Percentiles rank a stretch among this genome's conserved stretches.
These are phyloP conservation scores for Grammothele lineata DNA, from an alignment of 768 basidiomycete species.

Conservation along the genomic window DNA sequence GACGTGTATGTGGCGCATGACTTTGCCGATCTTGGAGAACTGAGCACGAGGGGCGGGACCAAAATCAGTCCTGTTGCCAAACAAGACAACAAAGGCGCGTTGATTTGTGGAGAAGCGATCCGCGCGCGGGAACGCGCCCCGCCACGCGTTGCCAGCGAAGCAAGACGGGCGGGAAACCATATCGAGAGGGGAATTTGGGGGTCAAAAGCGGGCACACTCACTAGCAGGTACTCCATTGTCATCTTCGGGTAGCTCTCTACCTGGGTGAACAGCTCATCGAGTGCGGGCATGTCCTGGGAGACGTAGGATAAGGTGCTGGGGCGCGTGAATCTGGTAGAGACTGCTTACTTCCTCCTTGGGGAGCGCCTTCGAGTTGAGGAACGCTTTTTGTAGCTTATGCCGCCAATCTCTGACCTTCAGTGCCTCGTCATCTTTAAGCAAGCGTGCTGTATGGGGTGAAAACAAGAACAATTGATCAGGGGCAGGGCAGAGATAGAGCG, in stretches of 20 bases:
- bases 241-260: conserved; percentile 76
- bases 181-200: neutral
- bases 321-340: neutral
- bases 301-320: conserved; percentile 7
- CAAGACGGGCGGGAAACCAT: conserved; percentile 20
- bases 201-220: too few species aligned
- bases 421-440: conserved; percentile 58
- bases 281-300: conserved; percentile 68
- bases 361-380: conserved; percentile 59
- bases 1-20: conserved; percentile 81
- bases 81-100: conserved; percentile 13
- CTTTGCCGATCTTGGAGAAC: conserved; percentile 82
- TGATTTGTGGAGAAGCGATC: conserved; percentile 8
- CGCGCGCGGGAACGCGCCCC: conserved; percentile 13
- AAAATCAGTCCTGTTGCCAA: conserved; percentile 15
- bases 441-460: conserved; percentile 28
- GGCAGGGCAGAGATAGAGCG: neutral
- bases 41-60: conserved; percentile 23
- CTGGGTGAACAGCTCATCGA: conserved; percentile 67
- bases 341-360: conserved; percentile 62
- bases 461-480: neutral
- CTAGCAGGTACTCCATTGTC: conserved; percentile 69
- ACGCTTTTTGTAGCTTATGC: conserved; percentile 86
- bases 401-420: conserved; percentile 86
- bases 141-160: conserved; percentile 24